Evolutionary conservation across 1,139 yeast species (phyloP), one percentile per base, ranked within the genome.

Genomic region (Yamadazyma atmosphaerica): DNA sequence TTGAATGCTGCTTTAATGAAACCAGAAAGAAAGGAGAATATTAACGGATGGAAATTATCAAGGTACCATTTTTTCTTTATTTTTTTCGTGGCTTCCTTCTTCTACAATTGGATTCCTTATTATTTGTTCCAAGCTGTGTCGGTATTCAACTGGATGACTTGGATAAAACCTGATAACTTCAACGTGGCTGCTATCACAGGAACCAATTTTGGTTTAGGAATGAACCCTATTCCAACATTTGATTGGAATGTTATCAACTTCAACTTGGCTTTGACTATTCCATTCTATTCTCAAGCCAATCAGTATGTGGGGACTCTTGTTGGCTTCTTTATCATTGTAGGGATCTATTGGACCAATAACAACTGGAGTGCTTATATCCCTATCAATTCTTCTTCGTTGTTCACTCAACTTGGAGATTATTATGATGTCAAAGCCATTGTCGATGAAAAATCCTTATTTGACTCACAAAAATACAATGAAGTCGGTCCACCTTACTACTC

Each of bases 151-250:
- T 66, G 72, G 71, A 55, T 65, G 44, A 61, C 67, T 6, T 66
- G 72, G 72, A 60, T 66, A 33, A 45, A 46, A 6, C 71, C 71
- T 22, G 42, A 51, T 18, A 61, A 61, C 49, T 49, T 54, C 39
- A 47, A 44, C 16, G 60, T 83, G 38, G 83, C 82, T 6, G 64
- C 65, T n/a, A 62, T 83, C 23, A 78, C 83, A 4, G 89, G 88
- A 5, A 56, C 72, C 2, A 47, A 54, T 13, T 46, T 54, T 28
- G 86, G 86, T 16, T 54, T 80, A 12, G 86, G 85, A 2, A 46
- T 79, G 32, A 79, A 80, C 50, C 86, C 86, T n/a, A 51, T 74
- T 38, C 56, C 81, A 1, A 49, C 77, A 42, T 74, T 79, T 49
- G 83, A 74, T 50, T 77, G 80, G 79, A 73, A 72, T 46, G 37